A percentile compares a stretch with the other conserved stretches of the same genome.
phyloP scores from a whole-genome alignment of 2,329 filamentous ascomycete species.

The Dissoconium aciculare region DNA sequence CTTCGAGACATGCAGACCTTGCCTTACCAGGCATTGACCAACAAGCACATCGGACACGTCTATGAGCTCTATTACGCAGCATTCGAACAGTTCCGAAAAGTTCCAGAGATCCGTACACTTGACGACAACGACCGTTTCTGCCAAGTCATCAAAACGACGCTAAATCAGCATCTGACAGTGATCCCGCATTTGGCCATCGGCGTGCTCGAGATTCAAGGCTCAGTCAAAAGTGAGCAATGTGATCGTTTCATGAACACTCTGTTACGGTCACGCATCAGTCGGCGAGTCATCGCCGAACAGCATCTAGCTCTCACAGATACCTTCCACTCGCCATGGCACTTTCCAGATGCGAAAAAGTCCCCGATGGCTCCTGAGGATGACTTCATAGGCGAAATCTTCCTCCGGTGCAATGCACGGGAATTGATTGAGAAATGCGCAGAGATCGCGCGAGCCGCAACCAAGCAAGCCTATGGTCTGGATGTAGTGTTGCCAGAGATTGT shows the following conservation, averaged over 20 bases:
- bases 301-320: slow-evolving; percentile 91
- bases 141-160: slow-evolving; percentile 58
- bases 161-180: slow-evolving; percentile 79
- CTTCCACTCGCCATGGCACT: slow-evolving; percentile 81
- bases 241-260: slow-evolving; percentile 94
- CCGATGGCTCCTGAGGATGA: slow-evolving; percentile 51
- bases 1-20: slow-evolving; percentile 94
- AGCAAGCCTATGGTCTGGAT: slow-evolving; percentile 56
- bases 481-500: slow-evolving; percentile 64
- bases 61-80: slow-evolving; percentile 95
- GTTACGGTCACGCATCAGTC: slow-evolving; percentile 77
- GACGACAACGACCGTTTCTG: slow-evolving; percentile 87
- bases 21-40: slow-evolving; percentile 92
- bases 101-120: slow-evolving; percentile 68
- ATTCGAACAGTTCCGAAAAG: slow-evolving; percentile 78
- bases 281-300: slow-evolving; percentile 92
- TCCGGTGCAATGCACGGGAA: slow-evolving; percentile 80
- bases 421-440: slow-evolving; percentile 72
- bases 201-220: slow-evolving; percentile 72
- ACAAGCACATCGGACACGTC: slow-evolving; percentile 81
- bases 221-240: slow-evolving; percentile 66
- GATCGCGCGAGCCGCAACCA: slow-evolving; percentile 59
- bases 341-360: slow-evolving; percentile 55
- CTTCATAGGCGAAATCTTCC: slow-evolving; percentile 88
- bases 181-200: slow-evolving; percentile 93